A percentile compares a stretch with the other conserved stretches of the same genome.
Evolutionary conservation across 208 protist genomes (phyloP).

Genomic region (Trypanosoma lewisi): DNA sequence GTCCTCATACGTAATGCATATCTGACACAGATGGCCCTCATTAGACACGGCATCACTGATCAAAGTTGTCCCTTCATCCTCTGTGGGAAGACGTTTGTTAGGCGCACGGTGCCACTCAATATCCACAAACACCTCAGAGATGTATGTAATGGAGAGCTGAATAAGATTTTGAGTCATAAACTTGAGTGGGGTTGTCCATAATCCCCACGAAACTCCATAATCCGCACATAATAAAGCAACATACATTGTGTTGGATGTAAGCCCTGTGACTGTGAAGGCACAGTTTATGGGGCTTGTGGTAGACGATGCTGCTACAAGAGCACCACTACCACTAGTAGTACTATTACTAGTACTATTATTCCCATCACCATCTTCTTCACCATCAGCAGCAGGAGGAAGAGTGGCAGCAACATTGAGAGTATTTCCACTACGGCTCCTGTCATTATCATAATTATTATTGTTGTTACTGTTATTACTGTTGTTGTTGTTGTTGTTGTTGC

Average conservation of each 20-base stretch:
- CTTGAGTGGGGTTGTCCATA: slow-evolving; percentile 81
- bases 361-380: too few relatives aligned
- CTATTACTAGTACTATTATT: not conserved
- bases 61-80: slow-evolving; percentile 57
- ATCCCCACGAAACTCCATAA: slow-evolving; percentile 78
- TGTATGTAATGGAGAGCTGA: slow-evolving; percentile 86
- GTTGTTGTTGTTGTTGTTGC: not conserved
- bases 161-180: slow-evolving; percentile 92
- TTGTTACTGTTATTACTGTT: slow-evolving; percentile 6
- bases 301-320: not conserved
- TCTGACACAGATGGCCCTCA: slow-evolving; percentile 74
- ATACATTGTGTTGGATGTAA: slow-evolving; percentile 86
- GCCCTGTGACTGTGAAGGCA: slow-evolving; percentile 66
- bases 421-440: too few relatives aligned
- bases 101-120: slow-evolving; percentile 84
- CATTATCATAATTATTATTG: slow-evolving; percentile 3
- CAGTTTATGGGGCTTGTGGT: not conserved
- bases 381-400: too few relatives aligned
- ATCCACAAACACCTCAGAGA: slow-evolving; percentile 87
- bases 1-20: slow-evolving; percentile 71
- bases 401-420: too few relatives aligned
- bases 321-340: slow-evolving; percentile 4
- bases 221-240: slow-evolving; percentile 74
- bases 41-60: slow-evolving; percentile 48
- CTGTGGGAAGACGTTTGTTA: slow-evolving; percentile 67